A percentile compares a stretch with the other conserved stretches of the same genome.
These are phyloP conservation scores for Solanum hybrid DNA, from an alignment of 305 asterid genomes.

Conservation along the genomic window DNA sequence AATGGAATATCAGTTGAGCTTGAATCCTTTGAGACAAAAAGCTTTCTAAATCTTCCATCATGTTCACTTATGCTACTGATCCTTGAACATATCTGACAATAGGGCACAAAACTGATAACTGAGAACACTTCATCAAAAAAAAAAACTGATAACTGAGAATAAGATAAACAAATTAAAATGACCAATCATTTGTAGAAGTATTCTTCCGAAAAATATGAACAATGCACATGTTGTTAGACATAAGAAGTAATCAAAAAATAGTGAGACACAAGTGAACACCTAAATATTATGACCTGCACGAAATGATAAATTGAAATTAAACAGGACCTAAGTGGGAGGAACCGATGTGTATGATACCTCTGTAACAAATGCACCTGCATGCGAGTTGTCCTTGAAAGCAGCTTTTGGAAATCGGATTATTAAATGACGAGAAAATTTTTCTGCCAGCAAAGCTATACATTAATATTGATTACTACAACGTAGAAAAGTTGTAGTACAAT, in stretches of 20 bases:
- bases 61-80: slow-evolving; percentile 45
- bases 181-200: background rate
- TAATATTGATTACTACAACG: background rate
- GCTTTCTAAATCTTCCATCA: slow-evolving; percentile 47
- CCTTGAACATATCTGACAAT: slow-evolving; percentile 69
- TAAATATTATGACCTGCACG: background rate
- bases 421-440: slow-evolving; percentile 84
- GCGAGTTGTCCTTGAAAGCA: slow-evolving; percentile 90
- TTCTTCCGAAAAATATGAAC: background rate
- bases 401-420: slow-evolving; percentile 66
- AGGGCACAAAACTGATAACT: slow-evolving; percentile 4
- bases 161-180: background rate
- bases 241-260: background rate
- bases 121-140: background rate
- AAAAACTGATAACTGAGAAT: background rate
- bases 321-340: background rate
- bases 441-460: slow-evolving; percentile 26
- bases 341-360: slow-evolving; percentile 44
- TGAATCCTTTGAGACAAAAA: slow-evolving; percentile 62
- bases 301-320: background rate
- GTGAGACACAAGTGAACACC: background rate
- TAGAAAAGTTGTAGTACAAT: background rate
- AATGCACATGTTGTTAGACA: background rate
- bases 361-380: slow-evolving; percentile 83
- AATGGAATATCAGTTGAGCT: slow-evolving; percentile 30